Evolutionary conservation across 306 rosid species (phyloP).

Genomic region (Rosa persica): DNA sequence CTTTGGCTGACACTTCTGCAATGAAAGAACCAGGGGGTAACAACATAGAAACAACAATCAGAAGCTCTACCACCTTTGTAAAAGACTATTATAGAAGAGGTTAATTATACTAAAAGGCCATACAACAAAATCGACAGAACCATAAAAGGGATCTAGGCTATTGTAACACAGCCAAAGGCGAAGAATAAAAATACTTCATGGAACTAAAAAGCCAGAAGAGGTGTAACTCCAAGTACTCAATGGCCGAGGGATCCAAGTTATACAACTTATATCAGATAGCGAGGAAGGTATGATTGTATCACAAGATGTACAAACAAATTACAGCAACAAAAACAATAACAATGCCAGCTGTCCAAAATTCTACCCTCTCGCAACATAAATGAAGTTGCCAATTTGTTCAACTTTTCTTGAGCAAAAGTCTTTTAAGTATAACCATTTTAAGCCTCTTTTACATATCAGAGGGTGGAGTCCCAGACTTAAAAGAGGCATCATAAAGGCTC

Average conservation of each 20-base stretch:
- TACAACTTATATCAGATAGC: not conserved
- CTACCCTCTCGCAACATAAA: not conserved
- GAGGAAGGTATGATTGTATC: not conserved
- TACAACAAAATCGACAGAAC: constrained; percentile 8
- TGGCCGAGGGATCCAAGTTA: not conserved
- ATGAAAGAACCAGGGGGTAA: constrained; percentile 13
- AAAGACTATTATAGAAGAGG: not conserved
- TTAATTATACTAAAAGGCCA: not conserved
- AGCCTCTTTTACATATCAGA: constrained; percentile 1
- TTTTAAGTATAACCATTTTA: not conserved
- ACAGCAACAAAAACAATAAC: not conserved
- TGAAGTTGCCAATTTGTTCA: not conserved
- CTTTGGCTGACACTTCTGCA: constrained; percentile 62
- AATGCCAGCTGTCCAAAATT: not conserved
- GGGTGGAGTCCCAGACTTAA: constrained; percentile 14
- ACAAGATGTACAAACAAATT: not conserved
- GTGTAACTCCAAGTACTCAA: not conserved
- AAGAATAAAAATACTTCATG: not conserved
- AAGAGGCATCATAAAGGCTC: not conserved
- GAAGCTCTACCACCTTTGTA: not conserved
- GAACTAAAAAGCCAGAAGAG: not conserved
- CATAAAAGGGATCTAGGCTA: constrained; percentile 14
- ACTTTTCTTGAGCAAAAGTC: not conserved
- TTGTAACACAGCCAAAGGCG: constrained; percentile 1
- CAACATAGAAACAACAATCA: too few relatives aligned